A percentile compares a stretch with the other conserved stretches of the same genome.
Evolutionary conservation across 129 eudicot species (phyloP).

Genomic region (Oenanthe sinensis): DNA sequence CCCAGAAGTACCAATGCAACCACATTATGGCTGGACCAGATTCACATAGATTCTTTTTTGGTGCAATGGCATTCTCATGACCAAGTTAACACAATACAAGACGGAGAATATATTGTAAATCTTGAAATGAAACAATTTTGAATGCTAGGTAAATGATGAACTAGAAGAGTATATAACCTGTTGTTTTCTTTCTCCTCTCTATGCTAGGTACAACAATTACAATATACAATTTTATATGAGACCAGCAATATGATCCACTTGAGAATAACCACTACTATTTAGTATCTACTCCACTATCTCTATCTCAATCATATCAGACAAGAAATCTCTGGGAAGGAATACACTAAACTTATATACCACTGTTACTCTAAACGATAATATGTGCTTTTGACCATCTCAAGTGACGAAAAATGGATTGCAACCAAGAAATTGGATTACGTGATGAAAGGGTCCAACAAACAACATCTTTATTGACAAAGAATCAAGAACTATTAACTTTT

Average conservation of each 20-base stretch:
- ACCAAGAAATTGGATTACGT: background rate
- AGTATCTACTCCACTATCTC: no score
- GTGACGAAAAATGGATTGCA: constrained; percentile 5
- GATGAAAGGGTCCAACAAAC: constrained; percentile 15
- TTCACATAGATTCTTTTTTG: background rate
- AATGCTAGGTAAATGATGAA: background rate
- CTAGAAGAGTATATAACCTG: background rate
- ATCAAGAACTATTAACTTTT: constrained; percentile 23
- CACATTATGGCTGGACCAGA: no score
- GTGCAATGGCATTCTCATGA: background rate
- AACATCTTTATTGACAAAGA: constrained; percentile 44
- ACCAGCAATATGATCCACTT: background rate
- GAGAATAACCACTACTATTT: background rate
- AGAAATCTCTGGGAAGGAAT: background rate
- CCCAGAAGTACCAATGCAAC: no score
- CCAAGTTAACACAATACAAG: background rate
- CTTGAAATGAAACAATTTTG: background rate
- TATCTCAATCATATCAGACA: background rate
- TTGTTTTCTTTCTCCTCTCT: background rate
- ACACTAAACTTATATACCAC: constrained; percentile 1
- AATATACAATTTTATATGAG: constrained; percentile 37
- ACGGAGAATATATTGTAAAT: background rate
- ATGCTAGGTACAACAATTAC: constrained; percentile 19
- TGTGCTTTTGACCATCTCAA: constrained; percentile 1
- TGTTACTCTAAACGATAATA: background rate